Conservation (phyloP, 345 rosid genomes). For the Microcos paniculata region DNA sequence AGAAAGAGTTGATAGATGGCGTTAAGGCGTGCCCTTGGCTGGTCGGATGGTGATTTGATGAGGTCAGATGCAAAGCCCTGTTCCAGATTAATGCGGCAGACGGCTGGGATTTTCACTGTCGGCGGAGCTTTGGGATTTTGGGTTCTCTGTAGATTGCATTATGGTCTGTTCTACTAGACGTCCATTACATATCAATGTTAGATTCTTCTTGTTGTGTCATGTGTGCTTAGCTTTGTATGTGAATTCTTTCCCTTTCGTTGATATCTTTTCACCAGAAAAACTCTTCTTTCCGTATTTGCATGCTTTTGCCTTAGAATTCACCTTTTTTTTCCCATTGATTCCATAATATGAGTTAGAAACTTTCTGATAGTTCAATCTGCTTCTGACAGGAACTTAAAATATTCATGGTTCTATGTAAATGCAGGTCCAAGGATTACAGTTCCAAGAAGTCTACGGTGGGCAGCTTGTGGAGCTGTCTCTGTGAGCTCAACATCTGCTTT, state of each 20-base stretch:
- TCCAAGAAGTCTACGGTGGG: constrained; percentile 85
- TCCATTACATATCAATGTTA: background rate
- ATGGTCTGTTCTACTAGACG: constrained; percentile 37
- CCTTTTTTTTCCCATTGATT: background rate
- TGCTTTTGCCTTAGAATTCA: no score
- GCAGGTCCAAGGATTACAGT: constrained; percentile 63
- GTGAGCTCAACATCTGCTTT: constrained; percentile 62
- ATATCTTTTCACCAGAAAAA: no score
- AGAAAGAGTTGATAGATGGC: constrained; percentile 36
- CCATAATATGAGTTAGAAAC: background rate
- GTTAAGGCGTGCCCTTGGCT: constrained; percentile 48
- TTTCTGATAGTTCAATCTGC: background rate
- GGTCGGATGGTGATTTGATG: constrained; percentile 70
- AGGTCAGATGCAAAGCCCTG: constrained; percentile 68
- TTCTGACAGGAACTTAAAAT: background rate
- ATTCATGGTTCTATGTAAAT: background rate
- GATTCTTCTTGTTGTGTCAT: background rate
- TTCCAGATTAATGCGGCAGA: constrained; percentile 66
- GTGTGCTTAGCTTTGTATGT: background rate
- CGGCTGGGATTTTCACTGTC: constrained; percentile 54
- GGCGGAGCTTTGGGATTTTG: constrained; percentile 73
- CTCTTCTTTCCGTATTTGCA: no score
- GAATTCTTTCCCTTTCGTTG: background rate
- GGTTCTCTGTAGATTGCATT: constrained; percentile 69
- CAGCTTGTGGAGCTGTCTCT: constrained; percentile 77